Evolutionary conservation across 345 rosid genomes (phyloP).

Genomic region (Lumnitzera littorea): DNA sequence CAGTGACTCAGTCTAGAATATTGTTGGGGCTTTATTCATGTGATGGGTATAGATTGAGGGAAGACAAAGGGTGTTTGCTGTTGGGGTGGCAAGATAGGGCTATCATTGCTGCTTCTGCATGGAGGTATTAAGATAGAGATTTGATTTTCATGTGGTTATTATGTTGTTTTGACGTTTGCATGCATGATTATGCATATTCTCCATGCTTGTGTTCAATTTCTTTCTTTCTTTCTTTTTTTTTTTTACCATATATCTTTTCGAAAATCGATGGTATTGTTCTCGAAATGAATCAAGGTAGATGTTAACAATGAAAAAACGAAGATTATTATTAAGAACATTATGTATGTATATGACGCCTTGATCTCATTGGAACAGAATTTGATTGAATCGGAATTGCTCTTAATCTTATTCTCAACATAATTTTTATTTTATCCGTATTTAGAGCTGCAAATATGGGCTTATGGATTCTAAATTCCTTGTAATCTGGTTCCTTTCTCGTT

Average conservation of each 20-base stretch:
- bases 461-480: no score
- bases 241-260: background rate
- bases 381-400: no score
- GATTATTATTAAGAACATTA: no score
- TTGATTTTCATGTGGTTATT: background rate
- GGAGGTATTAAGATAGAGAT: slow-evolving; percentile 32
- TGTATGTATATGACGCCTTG: no score
- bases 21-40: slow-evolving; percentile 49
- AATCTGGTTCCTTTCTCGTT: no score
- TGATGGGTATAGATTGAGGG: slow-evolving; percentile 63
- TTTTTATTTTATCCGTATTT: no score
- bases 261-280: background rate
- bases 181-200: background rate
- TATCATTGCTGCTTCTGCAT: slow-evolving; percentile 57
- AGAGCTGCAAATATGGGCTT: no score
- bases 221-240: background rate
- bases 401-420: no score
- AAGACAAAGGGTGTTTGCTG: slow-evolving; percentile 66
- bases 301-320: no score
- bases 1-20: slow-evolving; percentile 58
- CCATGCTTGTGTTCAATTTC: background rate
- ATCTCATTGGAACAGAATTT: no score
- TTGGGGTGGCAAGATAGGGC: slow-evolving; percentile 66
- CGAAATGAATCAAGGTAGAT: background rate
- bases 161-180: background rate